Base-by-base conservation (phyloP, 2,329 filamentous ascomycete genomes). In the Gremmenia infestans region DNA sequence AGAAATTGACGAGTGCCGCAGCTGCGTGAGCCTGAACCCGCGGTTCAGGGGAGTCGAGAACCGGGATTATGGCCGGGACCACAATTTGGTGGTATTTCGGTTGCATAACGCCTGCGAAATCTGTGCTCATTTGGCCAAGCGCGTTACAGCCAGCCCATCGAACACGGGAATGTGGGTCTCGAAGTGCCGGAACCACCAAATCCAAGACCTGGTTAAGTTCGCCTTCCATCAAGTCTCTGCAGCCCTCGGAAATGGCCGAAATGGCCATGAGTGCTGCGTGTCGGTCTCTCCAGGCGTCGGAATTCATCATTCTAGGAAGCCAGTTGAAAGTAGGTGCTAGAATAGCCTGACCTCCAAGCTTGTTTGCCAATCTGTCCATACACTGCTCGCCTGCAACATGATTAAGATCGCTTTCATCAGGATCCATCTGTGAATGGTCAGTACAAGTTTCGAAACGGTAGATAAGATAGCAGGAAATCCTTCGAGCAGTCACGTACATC, bases 41-140 rank as follows among this genome's bases (percentile, higher is more conserved):
- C 17, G 91, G 89, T 72, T 99, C 93, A 1, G 90, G 82, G 2
- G 91, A 95, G 67, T 92, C 84, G 5, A 99, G 81, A 0, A 97
- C 93, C 1, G 93, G 92, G 53, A 99, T 91, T 54, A 99, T 94
- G 63, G 91, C 91, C 64, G 86, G 90, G 51, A 99, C 81, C 15
- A 99, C 89, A 46, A 86, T 80, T 61, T 89, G 83, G 72, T 96
- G 94, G 72, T 96, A 96, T 67, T 96, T 94, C 64, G 90, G 88
- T 73, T 99, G 94, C 93, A 99, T 97, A 11, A 89, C 95, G 12
- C 92, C 92, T 12, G 95, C 93, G 72, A 99, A 99, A 70, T 99
- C 94, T 35, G 94, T 99, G 76, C 93, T 97, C 94, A 99, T 99
- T 73, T 99, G 94, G 28, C 94, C 94, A n/a, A 99, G 81, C 43